Base-by-base conservation (phyloP, 306 rosid genomes). In the Alnus glutinosa region DNA sequence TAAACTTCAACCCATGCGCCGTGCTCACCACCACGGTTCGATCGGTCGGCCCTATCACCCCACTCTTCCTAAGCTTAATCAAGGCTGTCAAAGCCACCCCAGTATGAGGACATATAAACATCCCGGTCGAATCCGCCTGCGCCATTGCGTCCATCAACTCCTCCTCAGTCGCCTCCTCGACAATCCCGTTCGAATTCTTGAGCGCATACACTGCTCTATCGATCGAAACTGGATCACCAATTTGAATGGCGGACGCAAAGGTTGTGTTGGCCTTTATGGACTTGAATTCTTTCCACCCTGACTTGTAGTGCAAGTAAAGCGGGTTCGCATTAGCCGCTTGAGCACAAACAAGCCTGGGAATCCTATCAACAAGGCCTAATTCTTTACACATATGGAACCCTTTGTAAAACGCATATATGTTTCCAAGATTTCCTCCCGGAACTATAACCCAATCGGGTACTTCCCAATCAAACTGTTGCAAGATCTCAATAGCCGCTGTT, bases 51-150 rank as follows among this genome's bases (percentile, higher is more conserved):
- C 82, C 88, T 16, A 93, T 93, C 55, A 91, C 84, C 80, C 94
- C 97, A 39, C 83, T 79, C 34, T 88, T 91, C 86, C 94, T 85
- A 46, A 91, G 89, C 70, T 93, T 93, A 61, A 88, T 50, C 86
- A 93, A 86, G 1, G 98, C 98, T 7, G 88, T n/a, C 86, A 91
- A 82, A 49, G 98, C 98, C 81, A 93, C 98, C 11, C 98, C 98
- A n/a, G 97, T 93, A 77, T 93, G 98, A 1, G 98, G 98, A 34
- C 98, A 93, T 5, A 90, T 89, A 59, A 93, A 93, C 98, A 93
- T 93, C 54, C 98, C 98, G 1, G 98, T 91, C 3, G 91, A 86
- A 74, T 93, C 98, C 0, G 97, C 98, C 62, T 91, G 94, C 55
- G 94, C 92, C 89, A 76, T 87, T 30, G 97, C 94, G 68, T 93